phyloP scores from a whole-genome alignment of 2,329 filamentous ascomycete genomes.

The Neonectria coccinea region DNA sequence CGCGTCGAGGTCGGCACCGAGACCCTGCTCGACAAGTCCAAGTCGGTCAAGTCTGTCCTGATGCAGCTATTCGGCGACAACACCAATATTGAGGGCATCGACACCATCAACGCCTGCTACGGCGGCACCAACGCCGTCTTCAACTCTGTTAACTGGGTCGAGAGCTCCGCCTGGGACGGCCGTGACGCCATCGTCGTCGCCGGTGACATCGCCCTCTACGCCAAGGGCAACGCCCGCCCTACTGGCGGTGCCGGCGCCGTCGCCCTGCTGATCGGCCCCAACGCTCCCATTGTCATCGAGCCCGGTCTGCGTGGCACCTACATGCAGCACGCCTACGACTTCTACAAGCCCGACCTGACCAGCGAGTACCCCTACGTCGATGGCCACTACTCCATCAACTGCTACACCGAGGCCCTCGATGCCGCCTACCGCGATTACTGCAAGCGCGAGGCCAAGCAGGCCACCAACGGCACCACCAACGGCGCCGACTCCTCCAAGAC shows the following conservation, averaged over 20 bases:
- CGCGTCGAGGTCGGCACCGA: conserved; percentile 88
- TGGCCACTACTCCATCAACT: conserved; percentile 84
- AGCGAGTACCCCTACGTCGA: conserved; percentile 90
- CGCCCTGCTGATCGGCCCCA: conserved; percentile 81
- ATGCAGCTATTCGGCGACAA: conserved; percentile 90
- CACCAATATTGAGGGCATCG: conserved; percentile 85
- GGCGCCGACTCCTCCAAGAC: conserved; percentile 65
- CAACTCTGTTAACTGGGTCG: conserved; percentile 87
- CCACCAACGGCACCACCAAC: conserved; percentile 65
- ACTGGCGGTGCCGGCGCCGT: conserved; percentile 85
- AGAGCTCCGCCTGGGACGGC: conserved; percentile 89
- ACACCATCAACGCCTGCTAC: conserved; percentile 88
- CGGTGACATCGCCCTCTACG: conserved; percentile 87
- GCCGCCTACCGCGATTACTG: conserved; percentile 84
- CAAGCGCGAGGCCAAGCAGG: conserved; percentile 73
- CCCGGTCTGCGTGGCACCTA: conserved; percentile 83
- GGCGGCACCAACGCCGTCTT: conserved; percentile 87
- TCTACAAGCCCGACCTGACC: conserved; percentile 90
- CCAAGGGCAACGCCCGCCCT: conserved; percentile 83
- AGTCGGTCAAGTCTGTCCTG: conserved; percentile 88
- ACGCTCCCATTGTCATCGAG: conserved; percentile 82
- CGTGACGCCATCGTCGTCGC: conserved; percentile 83
- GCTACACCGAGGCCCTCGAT: conserved; percentile 85
- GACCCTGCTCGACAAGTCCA: conserved; percentile 89
- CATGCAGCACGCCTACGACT: conserved; percentile 88